These are phyloP conservation scores for Novakomyces olei DNA, from an alignment of 805 yeast genomes.

Conservation along the genomic window DNA sequence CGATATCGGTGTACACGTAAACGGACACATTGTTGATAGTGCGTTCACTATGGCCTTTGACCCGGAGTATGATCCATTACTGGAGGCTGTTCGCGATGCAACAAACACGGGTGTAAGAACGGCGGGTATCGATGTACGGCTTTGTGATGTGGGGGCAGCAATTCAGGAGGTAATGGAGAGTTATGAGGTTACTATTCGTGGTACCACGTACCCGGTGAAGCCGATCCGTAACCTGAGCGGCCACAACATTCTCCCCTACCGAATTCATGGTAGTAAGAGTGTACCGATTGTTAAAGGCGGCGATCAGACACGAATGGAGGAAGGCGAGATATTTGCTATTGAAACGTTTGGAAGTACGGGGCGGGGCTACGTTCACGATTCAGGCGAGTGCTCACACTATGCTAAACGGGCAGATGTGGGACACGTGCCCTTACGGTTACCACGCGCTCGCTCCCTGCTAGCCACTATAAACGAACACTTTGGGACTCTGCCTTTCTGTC, in stretches of 20 bases:
- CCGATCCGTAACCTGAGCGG: constrained; percentile 86
- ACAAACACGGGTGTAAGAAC: constrained; percentile 82
- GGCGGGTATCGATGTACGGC: constrained; percentile 87
- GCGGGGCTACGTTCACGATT: constrained; percentile 61
- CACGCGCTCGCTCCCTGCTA: constrained; percentile 47
- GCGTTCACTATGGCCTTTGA: constrained; percentile 86
- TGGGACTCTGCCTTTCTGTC: constrained; percentile 91
- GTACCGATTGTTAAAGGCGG: constrained; percentile 91
- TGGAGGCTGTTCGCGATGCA: constrained; percentile 76
- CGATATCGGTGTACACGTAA: constrained; percentile 89
- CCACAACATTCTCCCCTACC: constrained; percentile 66
- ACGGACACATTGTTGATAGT: constrained; percentile 82
- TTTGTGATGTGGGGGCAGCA: constrained; percentile 88
- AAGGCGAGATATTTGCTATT: constrained; percentile 92
- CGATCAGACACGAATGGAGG: constrained; percentile 94
- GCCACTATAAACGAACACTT: constrained; percentile 54
- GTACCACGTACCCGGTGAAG: constrained; percentile 64
- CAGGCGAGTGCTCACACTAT: constrained; percentile 91
- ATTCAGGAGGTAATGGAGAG: constrained; percentile 95
- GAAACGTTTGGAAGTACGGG: constrained; percentile 98
- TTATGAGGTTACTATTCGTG: constrained; percentile 76
- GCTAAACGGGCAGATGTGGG: constrained; percentile 35
- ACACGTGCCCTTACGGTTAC: constrained; percentile 31
- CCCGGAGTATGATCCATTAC: constrained; percentile 54
- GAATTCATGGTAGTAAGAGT: constrained; percentile 84